phyloP scores from a whole-genome alignment of 305 asterid species.

The Fraxinus baroniana region DNA sequence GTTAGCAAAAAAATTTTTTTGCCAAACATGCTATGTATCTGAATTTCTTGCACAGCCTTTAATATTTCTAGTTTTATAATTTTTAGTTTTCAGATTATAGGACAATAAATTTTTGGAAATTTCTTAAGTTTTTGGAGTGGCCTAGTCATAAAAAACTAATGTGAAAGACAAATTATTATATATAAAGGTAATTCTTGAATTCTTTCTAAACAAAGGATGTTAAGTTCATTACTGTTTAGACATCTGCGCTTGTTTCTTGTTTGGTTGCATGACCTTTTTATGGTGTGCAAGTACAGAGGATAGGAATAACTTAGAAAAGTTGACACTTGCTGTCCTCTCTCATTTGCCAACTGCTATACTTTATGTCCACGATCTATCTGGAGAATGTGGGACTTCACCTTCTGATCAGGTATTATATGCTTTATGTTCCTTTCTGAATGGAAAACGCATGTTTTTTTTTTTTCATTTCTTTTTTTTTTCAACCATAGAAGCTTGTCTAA shows the following conservation, averaged over 20 bases:
- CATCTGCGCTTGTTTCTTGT: neutral
- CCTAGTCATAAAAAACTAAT: neutral
- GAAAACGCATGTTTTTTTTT: neutral
- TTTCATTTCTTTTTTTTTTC: neutral
- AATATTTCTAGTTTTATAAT: neutral
- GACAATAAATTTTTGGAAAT: neutral
- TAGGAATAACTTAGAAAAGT: conserved; percentile 89
- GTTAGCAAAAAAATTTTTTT: neutral
- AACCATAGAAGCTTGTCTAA: conserved; percentile 10
- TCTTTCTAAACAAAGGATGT: neutral
- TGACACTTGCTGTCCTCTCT: conserved; percentile 92
- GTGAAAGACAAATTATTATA: neutral
- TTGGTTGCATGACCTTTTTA: conserved; percentile 1
- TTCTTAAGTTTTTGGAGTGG: neutral
- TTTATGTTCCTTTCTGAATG: conserved; percentile 10
- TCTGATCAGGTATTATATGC: conserved; percentile 41
- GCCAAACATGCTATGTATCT: neutral
- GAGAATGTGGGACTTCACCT: conserved; percentile 71
- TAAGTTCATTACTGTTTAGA: conserved; percentile 13
- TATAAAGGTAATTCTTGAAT: neutral
- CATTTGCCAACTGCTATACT: conserved; percentile 97
- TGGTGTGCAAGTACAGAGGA: conserved; percentile 66
- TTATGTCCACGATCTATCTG: conserved; percentile 92
- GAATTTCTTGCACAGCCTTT: neutral
- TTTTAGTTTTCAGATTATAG: neutral